These are phyloP conservation scores for Ustilago bromivora DNA, from an alignment of 1,284 basidiomycete genomes.

Conservation along the genomic window DNA sequence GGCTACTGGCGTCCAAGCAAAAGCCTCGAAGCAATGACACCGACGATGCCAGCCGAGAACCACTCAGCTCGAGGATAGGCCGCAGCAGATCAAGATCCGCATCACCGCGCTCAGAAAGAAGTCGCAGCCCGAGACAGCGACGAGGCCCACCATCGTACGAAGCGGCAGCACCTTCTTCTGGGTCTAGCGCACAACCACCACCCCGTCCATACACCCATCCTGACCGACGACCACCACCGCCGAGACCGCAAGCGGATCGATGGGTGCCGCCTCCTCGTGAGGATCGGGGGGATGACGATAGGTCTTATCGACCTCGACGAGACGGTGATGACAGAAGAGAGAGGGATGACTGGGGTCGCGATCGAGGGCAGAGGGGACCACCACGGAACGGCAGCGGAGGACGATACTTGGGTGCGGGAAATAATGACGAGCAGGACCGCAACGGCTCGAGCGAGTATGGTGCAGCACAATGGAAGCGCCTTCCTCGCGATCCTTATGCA, in stretches of 20 bases:
- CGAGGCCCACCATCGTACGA: constrained; percentile 33
- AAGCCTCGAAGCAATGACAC: background rate
- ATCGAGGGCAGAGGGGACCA: constrained; percentile 1
- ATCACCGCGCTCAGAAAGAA: constrained; percentile 3
- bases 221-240: constrained; percentile 41
- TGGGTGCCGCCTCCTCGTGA: constrained; percentile 48
- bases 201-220: constrained; percentile 30
- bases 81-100: constrained; percentile 2
- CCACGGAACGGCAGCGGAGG: constrained; percentile 2
- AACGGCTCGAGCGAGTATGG: constrained; percentile 33
- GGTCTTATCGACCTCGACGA: constrained; percentile 16
- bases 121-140: constrained; percentile 19
- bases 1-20: constrained; percentile 36
- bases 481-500: constrained; percentile 48
- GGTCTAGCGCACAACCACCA: constrained; percentile 16
- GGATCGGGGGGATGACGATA: constrained; percentile 7
- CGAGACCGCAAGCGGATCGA: constrained; percentile 34
- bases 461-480: constrained; percentile 42
- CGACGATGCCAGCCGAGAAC: background rate
- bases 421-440: background rate
- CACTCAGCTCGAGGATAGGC: background rate
- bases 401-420: constrained; percentile 32
- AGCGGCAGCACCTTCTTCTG: constrained; percentile 11
- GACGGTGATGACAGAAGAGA: constrained; percentile 14
- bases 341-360: constrained; percentile 10